Evolutionary conservation across 257 asterid genomes (phyloP).

Genomic region (Fraxinus cuspidata): DNA sequence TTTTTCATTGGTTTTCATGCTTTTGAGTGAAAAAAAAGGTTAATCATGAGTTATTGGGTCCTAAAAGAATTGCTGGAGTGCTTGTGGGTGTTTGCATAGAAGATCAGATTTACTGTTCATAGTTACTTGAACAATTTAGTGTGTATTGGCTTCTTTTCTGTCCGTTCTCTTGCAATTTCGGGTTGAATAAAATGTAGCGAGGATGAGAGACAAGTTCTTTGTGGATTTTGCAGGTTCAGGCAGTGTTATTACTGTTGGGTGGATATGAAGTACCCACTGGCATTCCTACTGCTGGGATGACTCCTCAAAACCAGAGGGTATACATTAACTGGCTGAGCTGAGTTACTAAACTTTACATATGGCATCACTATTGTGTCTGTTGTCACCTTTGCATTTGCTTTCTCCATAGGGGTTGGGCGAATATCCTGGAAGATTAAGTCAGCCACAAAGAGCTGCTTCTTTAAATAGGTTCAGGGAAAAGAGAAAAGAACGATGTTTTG

Average conservation of each 20-base stretch:
- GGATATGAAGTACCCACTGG: conserved; percentile 84
- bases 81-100: background rate
- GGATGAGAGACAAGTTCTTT: background rate
- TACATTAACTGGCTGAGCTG: conserved; percentile 15
- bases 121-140: background rate
- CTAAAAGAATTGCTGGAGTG: conserved; percentile 1
- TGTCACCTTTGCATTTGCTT: conserved; percentile 23
- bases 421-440: conserved; percentile 75
- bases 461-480: conserved; percentile 90
- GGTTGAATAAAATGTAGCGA: background rate
- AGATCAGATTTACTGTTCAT: background rate
- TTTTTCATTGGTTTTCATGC: background rate
- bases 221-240: conserved; percentile 70
- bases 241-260: conserved; percentile 84
- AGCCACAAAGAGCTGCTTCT: conserved; percentile 89
- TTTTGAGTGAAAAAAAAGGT: background rate
- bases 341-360: conserved; percentile 7
- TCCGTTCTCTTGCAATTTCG: background rate
- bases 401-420: conserved; percentile 59
- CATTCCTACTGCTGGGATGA: conserved; percentile 66
- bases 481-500: conserved; percentile 92
- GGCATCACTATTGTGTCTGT: conserved; percentile 10
- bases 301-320: conserved; percentile 76
- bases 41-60: background rate
- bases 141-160: background rate